Evolutionary conservation across 129 eudicot species (phyloP), one percentile per base, ranked within the genome.

Genomic region (Flaveria bidentis): DNA sequence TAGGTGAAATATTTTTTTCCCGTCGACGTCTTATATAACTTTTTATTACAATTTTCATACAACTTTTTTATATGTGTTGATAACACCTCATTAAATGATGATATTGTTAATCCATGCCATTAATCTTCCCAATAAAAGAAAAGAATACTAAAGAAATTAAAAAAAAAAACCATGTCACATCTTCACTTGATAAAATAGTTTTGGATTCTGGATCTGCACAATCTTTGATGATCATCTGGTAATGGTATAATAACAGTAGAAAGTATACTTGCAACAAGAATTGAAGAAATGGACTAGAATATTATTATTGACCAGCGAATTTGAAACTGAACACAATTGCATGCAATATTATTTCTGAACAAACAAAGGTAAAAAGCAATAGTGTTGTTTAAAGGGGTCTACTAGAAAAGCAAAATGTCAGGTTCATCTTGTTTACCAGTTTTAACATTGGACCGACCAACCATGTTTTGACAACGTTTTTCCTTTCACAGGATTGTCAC

Each of bases 401-500:
- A 66, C 69, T 52, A 66, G 15, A 61, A 79, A 80, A 80, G 83
- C 74, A 80, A 65, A 11, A 55, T 73, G 79, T 80, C 79, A 53
- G 79, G 42, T 56, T 80, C 63, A 80, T 53, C 13, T 55, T 73
- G 75, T 73, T 66, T 73, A 44, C 83, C 75, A 73, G 78, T 63
- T 62, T 72, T 73, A 73, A 69, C 62, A 68, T 44, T 73, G 36
- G 25, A 18, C 9, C 45, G n/a, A 73, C 83, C 79, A 73, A 73
- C 73, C 14, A 74, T 67, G 13, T 65, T 28, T 73, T 74, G 83
- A 73, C 83, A 73, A 56, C 83, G 44, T 73, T 55, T 73, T 55
- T 49, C 16, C 83, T 80, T 73, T 73, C 70, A 42, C 83, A 81
- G 84, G 84, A 75, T 81, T 74, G 81, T 81, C 20, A 81, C 84